Evolutionary conservation across 371 early-diverging fungal genomes (phyloP).

Genomic region (Mucor saturninus): DNA sequence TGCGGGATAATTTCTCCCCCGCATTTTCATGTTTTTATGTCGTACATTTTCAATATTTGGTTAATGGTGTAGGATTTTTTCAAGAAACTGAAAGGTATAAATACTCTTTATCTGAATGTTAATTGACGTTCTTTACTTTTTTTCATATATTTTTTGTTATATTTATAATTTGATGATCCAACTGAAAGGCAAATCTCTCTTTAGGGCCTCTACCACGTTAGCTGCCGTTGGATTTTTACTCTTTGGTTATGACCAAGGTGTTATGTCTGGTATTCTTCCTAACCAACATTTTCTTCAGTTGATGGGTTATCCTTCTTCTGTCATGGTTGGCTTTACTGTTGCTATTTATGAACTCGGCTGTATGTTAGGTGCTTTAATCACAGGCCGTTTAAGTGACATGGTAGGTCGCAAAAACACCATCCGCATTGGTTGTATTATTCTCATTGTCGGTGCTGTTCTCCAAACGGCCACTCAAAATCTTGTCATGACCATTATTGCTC

Average conservation of each 20-base stretch:
- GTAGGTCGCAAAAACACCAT: slow-evolving; percentile 42
- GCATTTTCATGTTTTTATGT: too few species aligned
- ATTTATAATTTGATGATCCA: neutral
- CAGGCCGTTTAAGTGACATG: slow-evolving; percentile 32
- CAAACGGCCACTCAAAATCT: slow-evolving; percentile 44
- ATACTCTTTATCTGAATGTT: neutral
- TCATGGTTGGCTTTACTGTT: slow-evolving; percentile 33
- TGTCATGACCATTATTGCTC: slow-evolving; percentile 48
- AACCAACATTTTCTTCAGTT: slow-evolving; percentile 29
- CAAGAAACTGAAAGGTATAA: neutral
- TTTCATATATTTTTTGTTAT: neutral
- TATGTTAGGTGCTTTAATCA: slow-evolving; percentile 36
- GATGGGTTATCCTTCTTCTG: slow-evolving; percentile 37
- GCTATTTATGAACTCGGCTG: slow-evolving; percentile 39
- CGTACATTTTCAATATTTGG: too few species aligned
- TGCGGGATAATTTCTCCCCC: too few species aligned
- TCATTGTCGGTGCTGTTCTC: slow-evolving; percentile 41
- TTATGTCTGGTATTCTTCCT: slow-evolving; percentile 42
- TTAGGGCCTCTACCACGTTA: slow-evolving; percentile 34
- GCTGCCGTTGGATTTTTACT: slow-evolving; percentile 43
- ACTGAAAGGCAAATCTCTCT: slow-evolving; percentile 38
- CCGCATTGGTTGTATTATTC: slow-evolving; percentile 36
- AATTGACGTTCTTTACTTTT: neutral
- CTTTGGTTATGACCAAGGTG: slow-evolving; percentile 52
- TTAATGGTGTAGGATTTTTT: too few species aligned